Conservation (phyloP, 2,329 filamentous ascomycete genomes). For the Talaromyces verruculosus region DNA sequence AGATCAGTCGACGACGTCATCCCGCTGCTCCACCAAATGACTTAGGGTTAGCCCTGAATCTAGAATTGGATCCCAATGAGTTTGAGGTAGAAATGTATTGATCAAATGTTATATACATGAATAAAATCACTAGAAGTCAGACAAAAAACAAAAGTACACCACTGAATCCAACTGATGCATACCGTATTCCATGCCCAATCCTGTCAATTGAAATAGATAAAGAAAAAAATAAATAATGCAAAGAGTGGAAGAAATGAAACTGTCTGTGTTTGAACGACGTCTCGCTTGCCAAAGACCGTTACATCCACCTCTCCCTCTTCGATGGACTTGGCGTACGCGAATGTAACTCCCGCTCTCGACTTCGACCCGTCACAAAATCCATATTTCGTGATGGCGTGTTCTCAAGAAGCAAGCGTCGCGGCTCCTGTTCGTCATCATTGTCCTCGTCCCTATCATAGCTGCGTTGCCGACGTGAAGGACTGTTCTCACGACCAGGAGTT, state of each 20-base stretch:
- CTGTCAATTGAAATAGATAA: background rate
- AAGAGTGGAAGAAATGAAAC: background rate
- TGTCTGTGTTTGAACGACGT: background rate
- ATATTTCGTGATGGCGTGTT: slow-evolving; percentile 31
- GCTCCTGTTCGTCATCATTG: slow-evolving; percentile 28
- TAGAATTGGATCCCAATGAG: background rate
- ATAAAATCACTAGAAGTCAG: background rate
- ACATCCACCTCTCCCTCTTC: slow-evolving; percentile 27
- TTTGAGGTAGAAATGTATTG: background rate
- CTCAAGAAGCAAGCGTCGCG: slow-evolving; percentile 30
- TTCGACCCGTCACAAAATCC: slow-evolving; percentile 35
- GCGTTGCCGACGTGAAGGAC: slow-evolving; percentile 17
- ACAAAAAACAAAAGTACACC: background rate
- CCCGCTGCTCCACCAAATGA: background rate
- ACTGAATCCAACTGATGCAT: background rate
- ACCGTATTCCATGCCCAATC: slow-evolving; percentile 6
- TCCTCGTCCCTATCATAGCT: slow-evolving; percentile 29
- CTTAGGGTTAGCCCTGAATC: background rate
- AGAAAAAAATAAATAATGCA: background rate
- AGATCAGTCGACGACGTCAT: slow-evolving; percentile 10
- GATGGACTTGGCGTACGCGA: slow-evolving; percentile 38
- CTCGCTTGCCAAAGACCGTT: background rate
- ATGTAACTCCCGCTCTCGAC: slow-evolving; percentile 33
- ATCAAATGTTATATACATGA: slow-evolving; percentile 8
- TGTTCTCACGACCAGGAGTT: slow-evolving; percentile 21